phyloP scores from a whole-genome alignment of 2,329 filamentous ascomycete species.

The Phialemoniopsis sp. region DNA sequence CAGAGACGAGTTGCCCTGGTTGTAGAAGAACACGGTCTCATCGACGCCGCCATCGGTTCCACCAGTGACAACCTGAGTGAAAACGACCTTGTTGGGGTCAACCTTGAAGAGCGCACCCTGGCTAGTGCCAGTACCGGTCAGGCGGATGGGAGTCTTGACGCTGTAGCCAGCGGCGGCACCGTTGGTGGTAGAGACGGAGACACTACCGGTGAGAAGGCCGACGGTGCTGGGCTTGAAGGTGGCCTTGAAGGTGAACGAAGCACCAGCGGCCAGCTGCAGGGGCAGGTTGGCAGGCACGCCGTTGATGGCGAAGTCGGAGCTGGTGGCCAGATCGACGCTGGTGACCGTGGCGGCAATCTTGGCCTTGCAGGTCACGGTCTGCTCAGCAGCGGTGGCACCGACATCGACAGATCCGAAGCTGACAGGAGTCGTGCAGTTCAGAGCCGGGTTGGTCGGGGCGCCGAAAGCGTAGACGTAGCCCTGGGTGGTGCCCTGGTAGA shows the following conservation, averaged over 20 bases:
- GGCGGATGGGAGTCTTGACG: slow-evolving; percentile 35
- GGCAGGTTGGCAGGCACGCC: slow-evolving; percentile 20
- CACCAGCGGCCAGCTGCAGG: slow-evolving; percentile 25
- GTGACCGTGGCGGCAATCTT: slow-evolving; percentile 36
- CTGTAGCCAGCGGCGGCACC: slow-evolving; percentile 35
- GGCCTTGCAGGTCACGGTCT: slow-evolving; percentile 42
- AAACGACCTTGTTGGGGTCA: slow-evolving; percentile 42
- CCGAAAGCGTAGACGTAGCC: slow-evolving; percentile 53
- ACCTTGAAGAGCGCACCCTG: slow-evolving; percentile 37
- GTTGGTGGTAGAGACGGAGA: slow-evolving; percentile 45
- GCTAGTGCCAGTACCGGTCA: slow-evolving; percentile 46
- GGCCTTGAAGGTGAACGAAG: slow-evolving; percentile 36
- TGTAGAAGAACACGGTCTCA: slow-evolving; percentile 42
- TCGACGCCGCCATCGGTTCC: slow-evolving; percentile 27
- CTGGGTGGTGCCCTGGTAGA: slow-evolving; percentile 47
- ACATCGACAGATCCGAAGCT: slow-evolving; percentile 43
- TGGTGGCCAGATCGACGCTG: slow-evolving; percentile 25
- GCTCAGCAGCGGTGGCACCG: slow-evolving; percentile 22
- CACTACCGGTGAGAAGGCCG: slow-evolving; percentile 41
- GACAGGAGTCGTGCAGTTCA: slow-evolving; percentile 45
- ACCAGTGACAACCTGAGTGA: slow-evolving; percentile 43
- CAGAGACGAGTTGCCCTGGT: slow-evolving; percentile 42
- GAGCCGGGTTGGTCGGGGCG: slow-evolving; percentile 45
- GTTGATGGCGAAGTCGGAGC: slow-evolving; percentile 29
- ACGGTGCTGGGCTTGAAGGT: slow-evolving; percentile 40